Evolutionary conservation across 2,329 filamentous ascomycete genomes (phyloP), one percentile per base, ranked within the genome.

Genomic region (Fusarium floridanum): DNA sequence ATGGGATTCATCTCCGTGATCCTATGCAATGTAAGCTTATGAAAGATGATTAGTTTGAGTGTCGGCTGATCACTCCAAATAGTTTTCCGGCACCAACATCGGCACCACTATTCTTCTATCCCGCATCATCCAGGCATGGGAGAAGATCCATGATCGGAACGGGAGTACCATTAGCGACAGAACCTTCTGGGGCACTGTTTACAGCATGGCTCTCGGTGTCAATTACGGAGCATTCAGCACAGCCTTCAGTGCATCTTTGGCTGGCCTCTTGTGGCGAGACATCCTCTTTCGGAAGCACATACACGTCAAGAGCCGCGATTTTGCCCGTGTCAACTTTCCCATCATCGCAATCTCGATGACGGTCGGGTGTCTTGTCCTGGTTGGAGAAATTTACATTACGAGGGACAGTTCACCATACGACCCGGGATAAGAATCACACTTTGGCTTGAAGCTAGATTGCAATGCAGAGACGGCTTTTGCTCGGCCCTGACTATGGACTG

Each of bases 11-110:
- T 94, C 0, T 92, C 91, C 0, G 91, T 93, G 0, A 86, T 94
- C 12, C 81, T 95, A 0, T 93, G 91, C 83, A 94, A 94, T 71
- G 92, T 94, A 22, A 22, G 91, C 87, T 59, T 61, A 12, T 45
- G 6, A 6, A 7, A 8, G 20, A 45, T 2, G 6, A 22, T 22
- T 1, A 2, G 20, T 36, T 14, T 2, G 4, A 6, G 2, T 0
- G 5, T 12, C 5, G 16, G 11, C 17, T 27, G 24, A 27, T 27
- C 24, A 29, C 27, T 8, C 27, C 1, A 29, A 29, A 45, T 70
- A 94, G 91, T 94, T 94, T 75, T 91, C 93, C 0, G 93, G 93
- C 20, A 94, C 93, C 2, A 94, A 94, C 73, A 94, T 94, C 62
- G 92, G 93, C 37, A 93, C 92, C 0, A 92, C 92, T 0, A 94